phyloP scores from a whole-genome alignment of 2,329 filamentous ascomycete genomes.

The Apiospora pterosperma region DNA sequence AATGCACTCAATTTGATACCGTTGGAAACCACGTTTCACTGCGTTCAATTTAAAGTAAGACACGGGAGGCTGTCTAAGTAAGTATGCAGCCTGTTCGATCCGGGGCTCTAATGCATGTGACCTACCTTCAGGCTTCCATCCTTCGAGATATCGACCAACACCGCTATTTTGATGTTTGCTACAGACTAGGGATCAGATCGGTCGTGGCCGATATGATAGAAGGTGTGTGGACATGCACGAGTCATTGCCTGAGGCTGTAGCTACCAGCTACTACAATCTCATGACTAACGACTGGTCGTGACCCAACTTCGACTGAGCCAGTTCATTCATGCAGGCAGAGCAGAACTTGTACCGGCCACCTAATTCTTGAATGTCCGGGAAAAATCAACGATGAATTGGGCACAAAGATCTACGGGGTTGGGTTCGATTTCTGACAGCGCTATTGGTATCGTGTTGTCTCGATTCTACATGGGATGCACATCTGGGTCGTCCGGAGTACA shows the following conservation, averaged over 20 bases:
- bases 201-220: too few relatives aligned
- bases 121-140: background rate
- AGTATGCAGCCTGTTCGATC: background rate
- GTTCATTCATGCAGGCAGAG: background rate
- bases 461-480: background rate
- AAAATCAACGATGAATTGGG: background rate
- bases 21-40: background rate
- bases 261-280: background rate
- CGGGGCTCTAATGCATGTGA: background rate
- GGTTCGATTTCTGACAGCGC: background rate
- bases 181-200: background rate
- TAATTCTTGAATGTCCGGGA: background rate
- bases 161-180: background rate
- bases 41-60: background rate
- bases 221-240: background rate
- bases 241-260: background rate
- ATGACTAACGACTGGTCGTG: background rate
- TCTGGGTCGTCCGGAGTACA: background rate
- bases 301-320: background rate
- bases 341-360: background rate
- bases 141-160: background rate
- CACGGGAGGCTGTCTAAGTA: background rate
- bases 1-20: background rate
- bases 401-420: background rate
- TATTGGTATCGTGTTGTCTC: background rate